Evolutionary conservation across 2,329 filamentous ascomycete genomes (phyloP).

Genomic region (Exophiala viscosa): DNA sequence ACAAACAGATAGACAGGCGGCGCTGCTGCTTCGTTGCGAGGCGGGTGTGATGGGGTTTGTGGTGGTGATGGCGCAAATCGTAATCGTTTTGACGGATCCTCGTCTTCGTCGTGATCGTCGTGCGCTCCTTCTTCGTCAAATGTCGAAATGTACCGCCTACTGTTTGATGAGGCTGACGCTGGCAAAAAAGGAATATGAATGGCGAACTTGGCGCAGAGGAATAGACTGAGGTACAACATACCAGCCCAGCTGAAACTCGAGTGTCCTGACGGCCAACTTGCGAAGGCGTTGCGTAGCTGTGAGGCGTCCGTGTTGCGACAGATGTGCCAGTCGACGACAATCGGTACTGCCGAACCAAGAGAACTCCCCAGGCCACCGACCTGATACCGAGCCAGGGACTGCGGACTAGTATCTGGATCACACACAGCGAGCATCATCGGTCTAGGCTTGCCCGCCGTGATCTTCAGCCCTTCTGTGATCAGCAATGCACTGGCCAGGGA

Average conservation of each 20-base stretch:
- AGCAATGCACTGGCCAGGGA: conserved; percentile 70
- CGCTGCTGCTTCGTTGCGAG: conserved; percentile 71
- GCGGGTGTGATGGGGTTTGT: conserved; percentile 37
- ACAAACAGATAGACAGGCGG: conserved; percentile 76
- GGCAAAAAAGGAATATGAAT: conserved; percentile 44
- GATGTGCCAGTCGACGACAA: conserved; percentile 71
- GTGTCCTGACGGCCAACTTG: conserved; percentile 78
- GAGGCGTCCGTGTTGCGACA: conserved; percentile 63
- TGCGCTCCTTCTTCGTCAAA: conserved; percentile 17
- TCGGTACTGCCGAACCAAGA: conserved; percentile 54
- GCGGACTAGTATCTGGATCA: conserved; percentile 61
- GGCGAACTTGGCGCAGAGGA: conserved; percentile 63
- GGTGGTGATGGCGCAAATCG: conserved; percentile 5
- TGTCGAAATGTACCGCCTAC: conserved; percentile 11
- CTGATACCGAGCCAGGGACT: conserved; percentile 55
- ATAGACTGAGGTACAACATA: conserved; percentile 79
- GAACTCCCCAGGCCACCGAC: conserved; percentile 56
- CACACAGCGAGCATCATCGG: conserved; percentile 68
- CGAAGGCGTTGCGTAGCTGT: conserved; percentile 74
- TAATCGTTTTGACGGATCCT: not conserved
- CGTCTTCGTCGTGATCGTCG: not conserved
- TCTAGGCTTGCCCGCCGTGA: conserved; percentile 60
- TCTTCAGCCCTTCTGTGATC: conserved; percentile 80
- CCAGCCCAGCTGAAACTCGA: conserved; percentile 73
- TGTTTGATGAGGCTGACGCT: conserved; percentile 18